These are phyloP conservation scores for Nakaseomyces uthaithaninus DNA, from an alignment of 1,139 yeast genomes.

Conservation along the genomic window DNA sequence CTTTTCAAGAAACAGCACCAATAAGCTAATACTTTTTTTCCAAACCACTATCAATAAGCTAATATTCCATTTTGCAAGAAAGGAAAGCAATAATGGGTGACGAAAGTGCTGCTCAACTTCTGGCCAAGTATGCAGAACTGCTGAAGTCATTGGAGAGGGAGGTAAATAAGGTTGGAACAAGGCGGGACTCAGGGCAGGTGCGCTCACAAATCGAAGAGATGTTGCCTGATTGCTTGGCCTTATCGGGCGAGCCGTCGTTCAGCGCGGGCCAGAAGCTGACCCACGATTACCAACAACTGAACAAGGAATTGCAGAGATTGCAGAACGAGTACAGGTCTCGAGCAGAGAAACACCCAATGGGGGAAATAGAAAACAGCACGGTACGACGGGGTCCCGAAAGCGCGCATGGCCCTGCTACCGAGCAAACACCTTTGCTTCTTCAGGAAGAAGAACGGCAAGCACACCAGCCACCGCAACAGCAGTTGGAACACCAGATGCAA, in stretches of 20 bases:
- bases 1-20: too few relatives aligned
- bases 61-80: too few relatives aligned
- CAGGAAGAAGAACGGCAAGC: slow-evolving; percentile 24
- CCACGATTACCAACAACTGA: slow-evolving; percentile 38
- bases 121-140: neutral
- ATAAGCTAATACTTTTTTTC: too few relatives aligned
- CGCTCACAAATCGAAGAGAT: slow-evolving; percentile 34
- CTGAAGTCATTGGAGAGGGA: slow-evolving; percentile 36
- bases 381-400: slow-evolving; percentile 11
- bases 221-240: slow-evolving; percentile 20
- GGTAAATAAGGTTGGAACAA: slow-evolving; percentile 47
- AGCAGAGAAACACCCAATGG: slow-evolving; percentile 9
- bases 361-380: slow-evolving; percentile 6
- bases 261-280: slow-evolving; percentile 35
- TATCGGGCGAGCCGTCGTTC: slow-evolving; percentile 23
- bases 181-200: slow-evolving; percentile 45
- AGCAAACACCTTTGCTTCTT: slow-evolving; percentile 34
- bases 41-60: too few relatives aligned
- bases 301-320: slow-evolving; percentile 17
- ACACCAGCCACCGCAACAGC: slow-evolving; percentile 20
- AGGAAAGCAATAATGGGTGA: neutral
- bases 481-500: slow-evolving; percentile 14
- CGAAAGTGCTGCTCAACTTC: neutral
- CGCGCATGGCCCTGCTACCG: slow-evolving; percentile 36
- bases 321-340: slow-evolving; percentile 12